Evolutionary conservation across 495 filamentous ascomycete species (phyloP).

Genomic region (Xylaria cubensis): DNA sequence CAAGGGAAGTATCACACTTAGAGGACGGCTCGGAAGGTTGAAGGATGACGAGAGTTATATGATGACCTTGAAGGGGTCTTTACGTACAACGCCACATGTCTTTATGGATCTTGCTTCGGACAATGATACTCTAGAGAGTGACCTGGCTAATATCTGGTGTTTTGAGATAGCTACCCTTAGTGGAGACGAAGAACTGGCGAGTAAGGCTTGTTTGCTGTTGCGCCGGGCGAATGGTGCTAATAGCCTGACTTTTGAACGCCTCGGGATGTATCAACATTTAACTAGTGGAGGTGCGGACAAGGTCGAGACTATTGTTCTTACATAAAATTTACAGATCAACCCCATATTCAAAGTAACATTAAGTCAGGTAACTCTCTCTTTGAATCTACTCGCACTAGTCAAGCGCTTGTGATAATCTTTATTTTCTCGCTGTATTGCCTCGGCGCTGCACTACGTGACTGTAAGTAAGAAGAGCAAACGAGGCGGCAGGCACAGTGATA

Average conservation of each 20-base stretch:
- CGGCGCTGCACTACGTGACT: too few relatives aligned
- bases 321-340: background rate
- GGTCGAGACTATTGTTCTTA: background rate
- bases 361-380: too few relatives aligned
- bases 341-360: background rate
- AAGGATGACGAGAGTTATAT: background rate
- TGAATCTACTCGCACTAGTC: too few relatives aligned
- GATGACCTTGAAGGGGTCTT: background rate
- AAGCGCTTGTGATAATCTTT: too few relatives aligned
- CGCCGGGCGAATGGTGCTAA: background rate
- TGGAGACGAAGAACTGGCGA: background rate
- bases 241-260: background rate
- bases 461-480: too few relatives aligned
- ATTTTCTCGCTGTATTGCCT: too few relatives aligned
- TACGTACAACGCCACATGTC: background rate
- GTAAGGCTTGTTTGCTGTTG: background rate
- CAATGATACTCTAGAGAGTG: background rate
- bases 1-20: background rate
- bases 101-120: background rate
- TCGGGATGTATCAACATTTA: constrained; percentile 3
- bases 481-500: too few relatives aligned
- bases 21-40: background rate
- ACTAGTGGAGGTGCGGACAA: background rate
- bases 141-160: background rate
- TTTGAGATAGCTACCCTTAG: background rate